Evolutionary conservation across 345 rosid species (phyloP).

Genomic region (Brassica carinata): DNA sequence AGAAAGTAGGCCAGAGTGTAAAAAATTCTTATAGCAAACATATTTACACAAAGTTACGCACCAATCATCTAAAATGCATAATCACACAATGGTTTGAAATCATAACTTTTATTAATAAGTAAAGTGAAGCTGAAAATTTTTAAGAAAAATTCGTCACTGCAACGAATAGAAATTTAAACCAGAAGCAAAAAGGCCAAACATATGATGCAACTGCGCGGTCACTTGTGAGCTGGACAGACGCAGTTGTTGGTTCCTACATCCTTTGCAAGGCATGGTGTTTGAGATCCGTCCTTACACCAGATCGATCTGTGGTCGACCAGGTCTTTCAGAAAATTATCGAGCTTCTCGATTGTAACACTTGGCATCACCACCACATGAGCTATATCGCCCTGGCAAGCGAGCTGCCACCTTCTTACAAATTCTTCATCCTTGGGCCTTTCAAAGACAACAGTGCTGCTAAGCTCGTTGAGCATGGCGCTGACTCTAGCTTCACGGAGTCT

Average conservation of each 20-base stretch:
- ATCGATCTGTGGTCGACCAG: slow-evolving; percentile 54
- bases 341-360: slow-evolving; percentile 73
- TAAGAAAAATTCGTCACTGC: background rate
- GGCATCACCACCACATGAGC: slow-evolving; percentile 99
- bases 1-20: no score
- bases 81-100: slow-evolving; percentile 5
- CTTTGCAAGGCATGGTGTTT: slow-evolving; percentile 64
- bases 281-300: slow-evolving; percentile 61
- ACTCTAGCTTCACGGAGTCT: slow-evolving; percentile 63
- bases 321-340: slow-evolving; percentile 70
- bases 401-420: slow-evolving; percentile 92
- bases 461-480: slow-evolving; percentile 92
- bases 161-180: background rate
- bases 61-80: background rate
- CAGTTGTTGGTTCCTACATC: slow-evolving; percentile 74
- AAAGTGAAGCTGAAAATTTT: slow-evolving; percentile 23
- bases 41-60: background rate
- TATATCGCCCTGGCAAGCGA: slow-evolving; percentile 84
- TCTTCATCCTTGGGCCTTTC: slow-evolving; percentile 91
- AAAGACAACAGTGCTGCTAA: slow-evolving; percentile 93
- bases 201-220: background rate
- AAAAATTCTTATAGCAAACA: background rate
- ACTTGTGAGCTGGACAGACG: slow-evolving; percentile 63
- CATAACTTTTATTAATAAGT: background rate
- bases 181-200: slow-evolving; percentile 5